A percentile compares a stretch with the other conserved stretches of the same genome.
These are phyloP conservation scores for Paratrypanosoma confusum DNA, from an alignment of 208 protist genomes.

Conservation along the genomic window DNA sequence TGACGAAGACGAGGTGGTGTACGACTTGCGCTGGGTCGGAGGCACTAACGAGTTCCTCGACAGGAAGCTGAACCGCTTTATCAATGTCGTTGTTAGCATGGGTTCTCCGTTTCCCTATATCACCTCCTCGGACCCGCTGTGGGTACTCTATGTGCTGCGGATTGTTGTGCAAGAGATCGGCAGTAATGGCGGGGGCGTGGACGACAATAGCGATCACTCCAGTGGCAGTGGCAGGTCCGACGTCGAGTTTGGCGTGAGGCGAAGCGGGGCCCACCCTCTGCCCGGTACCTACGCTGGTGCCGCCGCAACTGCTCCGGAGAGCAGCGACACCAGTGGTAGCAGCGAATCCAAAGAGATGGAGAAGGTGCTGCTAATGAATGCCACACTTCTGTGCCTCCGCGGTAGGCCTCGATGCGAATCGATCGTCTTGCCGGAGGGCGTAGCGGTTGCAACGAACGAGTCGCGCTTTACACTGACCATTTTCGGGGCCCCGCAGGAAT, in stretches of 20 bases:
- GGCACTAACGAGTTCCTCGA: constrained; percentile 20
- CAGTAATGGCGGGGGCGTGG: background rate
- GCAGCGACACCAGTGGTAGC: background rate
- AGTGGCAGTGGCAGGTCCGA: constrained; percentile 1
- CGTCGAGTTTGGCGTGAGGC: too few species aligned
- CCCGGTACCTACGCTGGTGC: background rate
- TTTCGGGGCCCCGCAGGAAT: constrained; percentile 36
- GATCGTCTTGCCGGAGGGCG: constrained; percentile 40
- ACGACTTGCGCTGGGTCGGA: constrained; percentile 44
- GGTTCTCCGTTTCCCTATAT: constrained; percentile 34
- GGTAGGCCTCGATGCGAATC: constrained; percentile 29
- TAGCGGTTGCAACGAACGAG: constrained; percentile 22
- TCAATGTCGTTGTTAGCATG: constrained; percentile 44
- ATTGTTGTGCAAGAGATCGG: constrained; percentile 30
- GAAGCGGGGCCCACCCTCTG: background rate
- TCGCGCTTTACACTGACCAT: constrained; percentile 44
- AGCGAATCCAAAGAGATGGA: constrained; percentile 24
- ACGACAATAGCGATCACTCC: constrained; percentile 1
- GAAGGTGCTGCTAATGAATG: constrained; percentile 2
- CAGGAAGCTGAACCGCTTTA: constrained; percentile 46
- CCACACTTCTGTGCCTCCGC: constrained; percentile 34
- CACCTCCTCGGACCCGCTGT: constrained; percentile 2
- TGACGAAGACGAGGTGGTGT: constrained; percentile 3
- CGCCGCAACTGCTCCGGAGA: background rate
- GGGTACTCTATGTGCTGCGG: constrained; percentile 19